phyloP scores from a whole-genome alignment of 1,284 basidiomycete species.

The Cryptococcus wingfieldii region DNA sequence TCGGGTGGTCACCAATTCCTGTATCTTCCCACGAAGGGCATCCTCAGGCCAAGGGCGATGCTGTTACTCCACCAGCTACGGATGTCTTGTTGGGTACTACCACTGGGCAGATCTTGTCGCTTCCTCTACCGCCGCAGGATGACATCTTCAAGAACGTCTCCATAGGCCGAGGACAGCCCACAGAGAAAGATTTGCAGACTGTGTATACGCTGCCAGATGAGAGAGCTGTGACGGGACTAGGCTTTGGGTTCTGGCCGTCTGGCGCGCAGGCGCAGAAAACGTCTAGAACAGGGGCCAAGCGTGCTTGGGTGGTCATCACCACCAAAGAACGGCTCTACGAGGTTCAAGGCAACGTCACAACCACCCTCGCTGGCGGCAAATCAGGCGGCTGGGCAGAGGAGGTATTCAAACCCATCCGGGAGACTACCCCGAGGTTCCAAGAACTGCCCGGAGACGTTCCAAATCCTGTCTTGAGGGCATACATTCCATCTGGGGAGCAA shows the following conservation, averaged over 20 bases:
- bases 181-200: constrained; percentile 63
- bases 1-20: not conserved
- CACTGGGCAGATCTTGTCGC: constrained; percentile 76
- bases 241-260: constrained; percentile 60
- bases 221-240: constrained; percentile 73
- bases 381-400: constrained; percentile 71
- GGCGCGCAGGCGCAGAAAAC: constrained; percentile 4
- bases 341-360: constrained; percentile 61
- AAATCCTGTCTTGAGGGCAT: constrained; percentile 73
- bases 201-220: constrained; percentile 75
- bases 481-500: constrained; percentile 59
- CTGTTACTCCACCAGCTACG: constrained; percentile 34
- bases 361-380: constrained; percentile 32
- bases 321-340: constrained; percentile 90
- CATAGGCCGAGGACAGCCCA: constrained; percentile 40
- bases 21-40: no score
- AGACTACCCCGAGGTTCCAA: constrained; percentile 73
- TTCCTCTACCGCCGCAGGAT: constrained; percentile 67
- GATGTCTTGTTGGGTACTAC: constrained; percentile 71
- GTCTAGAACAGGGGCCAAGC: constrained; percentile 18
- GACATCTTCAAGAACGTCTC: constrained; percentile 82
- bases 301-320: constrained; percentile 65
- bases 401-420: constrained; percentile 68
- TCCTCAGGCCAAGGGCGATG: constrained; percentile 20
- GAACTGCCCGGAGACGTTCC: constrained; percentile 74